Base-by-base conservation (phyloP, 257 asterid species). In the Lavandula angustifolia region DNA sequence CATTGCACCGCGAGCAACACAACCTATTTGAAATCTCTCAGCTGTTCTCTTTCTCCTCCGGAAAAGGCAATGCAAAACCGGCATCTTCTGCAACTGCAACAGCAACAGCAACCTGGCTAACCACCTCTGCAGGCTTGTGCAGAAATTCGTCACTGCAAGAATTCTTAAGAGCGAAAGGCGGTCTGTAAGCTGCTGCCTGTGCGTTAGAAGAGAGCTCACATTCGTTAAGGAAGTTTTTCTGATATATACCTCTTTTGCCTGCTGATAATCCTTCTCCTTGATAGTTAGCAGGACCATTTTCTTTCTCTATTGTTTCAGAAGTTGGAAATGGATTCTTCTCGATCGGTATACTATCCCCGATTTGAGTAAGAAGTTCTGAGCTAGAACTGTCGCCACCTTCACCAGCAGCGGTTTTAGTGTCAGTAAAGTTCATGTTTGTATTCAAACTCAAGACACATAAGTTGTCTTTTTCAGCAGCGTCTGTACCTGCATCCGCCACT, bases 141-240 rank as follows among this genome's bases (percentile, higher is more conserved):
- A 22, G 47, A 43, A 68, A 52, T 35, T 71, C 79, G 5, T 38
- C 58, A 11, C 71, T 46, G 61, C 60, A 41, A 9, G 40, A 29
- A 64, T 74, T 75, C 78, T 74, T 80, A 42, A 47, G 66, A 72
- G 86, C 81, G 53, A 80, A 74, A 6, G 88, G 86, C 43, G 55
- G 68, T 65, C 85, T 71, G 74, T 58, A 35, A 18, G 60, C 73
- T 62, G 71, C 63, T 57, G 62, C 52, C 27, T 22, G 1, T 54
- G 56, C 51, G 5, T 77, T 61, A 53, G 18, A 61, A 27, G 48
- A 40, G 32, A 38, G 29, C 0, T 63, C 61, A 64, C 54, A 7
- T 40, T 56, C 73, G 2, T 2, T 22, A 22, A 22, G 27, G 27
- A 22, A 22, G 6, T 62, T 54, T 52, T 72, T 60, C 50, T 59